These are phyloP conservation scores for Fusarium dlaminii DNA, from an alignment of 2,329 filamentous ascomycete genomes.

Conservation along the genomic window DNA sequence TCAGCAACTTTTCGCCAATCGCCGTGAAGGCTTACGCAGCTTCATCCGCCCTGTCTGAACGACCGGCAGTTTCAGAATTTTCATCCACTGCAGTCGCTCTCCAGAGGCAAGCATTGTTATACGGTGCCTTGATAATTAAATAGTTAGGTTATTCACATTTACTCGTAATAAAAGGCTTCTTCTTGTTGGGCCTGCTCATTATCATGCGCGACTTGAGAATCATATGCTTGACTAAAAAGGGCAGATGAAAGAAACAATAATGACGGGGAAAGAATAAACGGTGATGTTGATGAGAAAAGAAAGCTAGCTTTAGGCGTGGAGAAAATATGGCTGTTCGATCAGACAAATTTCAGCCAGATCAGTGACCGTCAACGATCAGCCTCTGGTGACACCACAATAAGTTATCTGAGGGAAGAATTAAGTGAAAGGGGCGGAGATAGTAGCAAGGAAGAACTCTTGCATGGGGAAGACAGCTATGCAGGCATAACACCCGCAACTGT, in stretches of 20 bases:
- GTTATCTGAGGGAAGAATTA: too few species aligned
- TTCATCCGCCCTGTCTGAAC: neutral
- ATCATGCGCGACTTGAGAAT: neutral
- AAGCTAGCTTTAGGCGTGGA: fast-evolving
- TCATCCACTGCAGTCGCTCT: neutral
- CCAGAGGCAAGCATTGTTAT: fast-evolving
- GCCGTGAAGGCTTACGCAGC: neutral
- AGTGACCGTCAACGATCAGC: too few species aligned
- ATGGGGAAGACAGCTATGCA: neutral
- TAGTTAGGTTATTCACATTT: neutral
- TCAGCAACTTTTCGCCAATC: neutral
- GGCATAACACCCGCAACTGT: neutral
- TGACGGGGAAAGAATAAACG: neutral
- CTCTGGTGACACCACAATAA: neutral
- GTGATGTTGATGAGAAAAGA: neutral
- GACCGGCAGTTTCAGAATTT: neutral
- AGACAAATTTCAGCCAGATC: neutral
- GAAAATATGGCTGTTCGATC: neutral
- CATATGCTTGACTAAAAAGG: neutral
- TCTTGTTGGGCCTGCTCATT: neutral
- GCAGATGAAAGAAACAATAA: neutral
- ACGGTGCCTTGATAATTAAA: neutral
- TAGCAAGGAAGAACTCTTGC: neutral
- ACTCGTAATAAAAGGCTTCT: neutral
- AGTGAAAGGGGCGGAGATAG: neutral